Evolutionary conservation across 306 rosid genomes (phyloP), one percentile per base, ranked within the genome.

Genomic region (Oxytropis ochrocephala): DNA sequence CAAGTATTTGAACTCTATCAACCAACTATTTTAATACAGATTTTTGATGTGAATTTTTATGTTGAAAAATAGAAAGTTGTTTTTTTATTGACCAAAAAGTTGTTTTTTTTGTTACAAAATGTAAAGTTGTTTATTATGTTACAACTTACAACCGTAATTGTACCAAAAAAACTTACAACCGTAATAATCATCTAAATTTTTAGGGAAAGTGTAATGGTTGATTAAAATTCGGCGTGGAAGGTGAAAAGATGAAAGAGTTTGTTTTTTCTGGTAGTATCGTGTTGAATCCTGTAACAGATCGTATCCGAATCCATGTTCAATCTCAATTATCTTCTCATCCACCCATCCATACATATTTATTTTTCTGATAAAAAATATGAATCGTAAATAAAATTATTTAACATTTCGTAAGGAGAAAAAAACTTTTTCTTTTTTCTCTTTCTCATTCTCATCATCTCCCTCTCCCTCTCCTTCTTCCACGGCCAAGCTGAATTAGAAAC

Each of bases 241-340:
- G 24, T 2, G 11, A 56, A 35, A 33, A 35, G 21, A 49, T 7
- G 33, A 49, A 67, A 35, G 6, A 4, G 55, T 54, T 76, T 68
- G 58, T 60, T 59, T 68, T 65, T 75, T 65, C 73, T 55, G 79
- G 56, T 64, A 62, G n/a, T 65, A 63, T 18, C 46, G n/a, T 39
- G 32, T 53, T 50, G 52, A 75, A 66, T 47, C 27, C 13, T n/a
- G 18, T 35, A 44, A 27, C 64, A 39, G 38, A 63, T 72, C 51
- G 32, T 48, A 35, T 64, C 19, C 14, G 21, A 18, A 58, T 57
- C 38, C 69, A 56, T 67, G 4, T 32, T 39, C 47, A 48, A 5
- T 67, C 9, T 55, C 19, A 5, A 18, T 74, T 75, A 75, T 55
- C 60, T n/a, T 35, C 35, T 46, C 48, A 32, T 65, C 71, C 7